Conservation (phyloP, 257 asterid genomes). For the Jaltomata sinuosa region DNA sequence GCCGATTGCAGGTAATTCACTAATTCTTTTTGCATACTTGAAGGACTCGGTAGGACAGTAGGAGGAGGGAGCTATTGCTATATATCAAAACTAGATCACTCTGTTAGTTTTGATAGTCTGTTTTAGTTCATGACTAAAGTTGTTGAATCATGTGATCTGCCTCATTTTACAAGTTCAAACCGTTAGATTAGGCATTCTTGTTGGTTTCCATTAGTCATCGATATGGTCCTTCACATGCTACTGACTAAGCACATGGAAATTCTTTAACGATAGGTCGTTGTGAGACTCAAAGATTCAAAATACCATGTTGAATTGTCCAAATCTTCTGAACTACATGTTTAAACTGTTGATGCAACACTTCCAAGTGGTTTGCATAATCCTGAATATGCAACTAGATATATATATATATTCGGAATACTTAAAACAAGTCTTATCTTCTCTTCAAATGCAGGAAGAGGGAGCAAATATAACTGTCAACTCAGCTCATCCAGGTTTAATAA, state of each 20-base stretch:
- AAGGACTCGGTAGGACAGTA: not conserved
- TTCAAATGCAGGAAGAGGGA: constrained; percentile 65
- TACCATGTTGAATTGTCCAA: not conserved
- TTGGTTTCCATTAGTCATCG: not conserved
- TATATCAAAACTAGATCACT: no score
- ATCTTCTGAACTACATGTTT: not conserved
- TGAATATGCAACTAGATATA: no score
- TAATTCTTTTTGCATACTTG: not conserved
- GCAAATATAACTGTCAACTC: constrained; percentile 75
- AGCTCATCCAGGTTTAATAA: constrained; percentile 84
- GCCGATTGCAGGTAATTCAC: constrained; percentile 42
- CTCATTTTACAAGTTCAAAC: not conserved
- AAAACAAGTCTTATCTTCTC: not conserved
- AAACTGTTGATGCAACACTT: not conserved
- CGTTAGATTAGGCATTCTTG: not conserved
- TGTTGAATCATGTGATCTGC: not conserved
- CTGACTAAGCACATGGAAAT: not conserved
- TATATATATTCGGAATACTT: not conserved
- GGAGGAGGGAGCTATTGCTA: not conserved
- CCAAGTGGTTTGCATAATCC: no score
- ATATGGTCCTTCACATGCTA: not conserved
- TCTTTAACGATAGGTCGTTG: not conserved
- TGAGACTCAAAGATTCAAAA: not conserved
- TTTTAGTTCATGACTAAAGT: not conserved
- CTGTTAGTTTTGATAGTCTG: not conserved